phyloP scores from a whole-genome alignment of 1,139 yeast genomes.

The Zygosaccharomyces sapae region DNA sequence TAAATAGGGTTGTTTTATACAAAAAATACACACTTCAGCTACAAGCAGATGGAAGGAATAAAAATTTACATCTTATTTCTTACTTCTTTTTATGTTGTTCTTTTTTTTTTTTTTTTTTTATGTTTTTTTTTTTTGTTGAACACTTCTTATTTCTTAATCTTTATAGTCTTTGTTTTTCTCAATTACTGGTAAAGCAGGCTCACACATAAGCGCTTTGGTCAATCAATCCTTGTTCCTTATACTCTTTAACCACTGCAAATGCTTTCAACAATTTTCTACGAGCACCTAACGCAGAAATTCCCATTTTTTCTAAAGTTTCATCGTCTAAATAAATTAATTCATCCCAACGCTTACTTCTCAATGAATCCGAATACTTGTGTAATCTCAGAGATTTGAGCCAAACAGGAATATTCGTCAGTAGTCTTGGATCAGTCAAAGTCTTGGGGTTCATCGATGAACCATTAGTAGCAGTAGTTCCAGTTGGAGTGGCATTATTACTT shows the following conservation, averaged over 20 bases:
- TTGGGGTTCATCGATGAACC: constrained; percentile 52
- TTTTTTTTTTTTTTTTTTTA: not conserved
- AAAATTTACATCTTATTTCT: too few relatives aligned
- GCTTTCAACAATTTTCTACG: constrained; percentile 88
- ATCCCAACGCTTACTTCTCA: constrained; percentile 73
- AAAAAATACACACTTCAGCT: too few relatives aligned
- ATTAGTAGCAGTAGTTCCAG: constrained; percentile 1
- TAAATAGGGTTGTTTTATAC: too few relatives aligned
- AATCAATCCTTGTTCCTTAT: constrained; percentile 38
- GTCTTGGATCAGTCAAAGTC: constrained; percentile 59
- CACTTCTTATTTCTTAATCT: too few relatives aligned
- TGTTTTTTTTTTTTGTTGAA: constrained; percentile 1
- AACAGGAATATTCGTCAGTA: constrained; percentile 76
- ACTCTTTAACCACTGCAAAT: constrained; percentile 70
- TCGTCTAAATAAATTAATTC: constrained; percentile 71
- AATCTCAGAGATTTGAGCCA: constrained; percentile 88
- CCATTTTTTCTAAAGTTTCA: constrained; percentile 63
- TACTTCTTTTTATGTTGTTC: too few relatives aligned
- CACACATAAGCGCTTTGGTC: constrained; percentile 28
- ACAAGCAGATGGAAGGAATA: too few relatives aligned
- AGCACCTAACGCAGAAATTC: constrained; percentile 93
- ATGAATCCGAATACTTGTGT: constrained; percentile 87
- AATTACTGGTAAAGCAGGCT: too few relatives aligned
- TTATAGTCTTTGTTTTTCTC: too few relatives aligned
- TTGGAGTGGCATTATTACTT: constrained; percentile 10